Conservation (phyloP, 2,329 filamentous ascomycete species). For the Pyrenophora teres region DNA sequence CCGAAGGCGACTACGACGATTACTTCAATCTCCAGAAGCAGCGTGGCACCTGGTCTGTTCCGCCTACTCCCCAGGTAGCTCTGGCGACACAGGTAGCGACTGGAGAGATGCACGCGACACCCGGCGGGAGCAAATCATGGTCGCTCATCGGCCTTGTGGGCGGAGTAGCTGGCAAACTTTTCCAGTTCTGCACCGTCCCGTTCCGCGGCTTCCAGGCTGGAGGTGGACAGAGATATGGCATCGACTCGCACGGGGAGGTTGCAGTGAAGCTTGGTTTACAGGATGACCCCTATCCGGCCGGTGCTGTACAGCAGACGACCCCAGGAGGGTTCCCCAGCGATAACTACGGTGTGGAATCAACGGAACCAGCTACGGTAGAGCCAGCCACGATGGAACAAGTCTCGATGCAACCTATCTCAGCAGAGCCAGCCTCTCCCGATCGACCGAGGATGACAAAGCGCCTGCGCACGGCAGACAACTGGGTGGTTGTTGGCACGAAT, state of each 20-base stretch:
- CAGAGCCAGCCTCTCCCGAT: conserved; percentile 50
- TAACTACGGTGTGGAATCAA: conserved; percentile 53
- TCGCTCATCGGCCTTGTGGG: conserved; percentile 65
- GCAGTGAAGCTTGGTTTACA: conserved; percentile 30
- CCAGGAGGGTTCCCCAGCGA: conserved; percentile 61
- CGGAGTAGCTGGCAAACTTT: conserved; percentile 75
- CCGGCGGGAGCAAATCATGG: conserved; percentile 34
- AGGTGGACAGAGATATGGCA: conserved; percentile 72
- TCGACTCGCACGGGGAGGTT: conserved; percentile 50
- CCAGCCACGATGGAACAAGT: no score
- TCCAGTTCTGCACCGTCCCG: conserved; percentile 76
- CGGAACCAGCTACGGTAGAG: conserved; percentile 44
- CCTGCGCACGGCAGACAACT: conserved; percentile 54
- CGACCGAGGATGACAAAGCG: conserved; percentile 54
- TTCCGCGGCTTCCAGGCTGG: conserved; percentile 89
- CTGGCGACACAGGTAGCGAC: conserved; percentile 17
- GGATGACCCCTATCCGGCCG: conserved; percentile 24
- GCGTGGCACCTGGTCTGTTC: conserved; percentile 43
- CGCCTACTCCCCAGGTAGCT: conserved; percentile 31
- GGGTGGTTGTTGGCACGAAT: conserved; percentile 54
- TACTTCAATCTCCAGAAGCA: conserved; percentile 47
- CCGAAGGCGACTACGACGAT: conserved; percentile 50
- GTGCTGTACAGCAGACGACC: conserved; percentile 46
- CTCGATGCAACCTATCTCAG: conserved; percentile 29
- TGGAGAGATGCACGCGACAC: conserved; percentile 20